Evolutionary conservation across 352 stramenopile genomes (phyloP), one percentile per base, ranked within the genome.

Genomic region (Phytophthora pini): DNA sequence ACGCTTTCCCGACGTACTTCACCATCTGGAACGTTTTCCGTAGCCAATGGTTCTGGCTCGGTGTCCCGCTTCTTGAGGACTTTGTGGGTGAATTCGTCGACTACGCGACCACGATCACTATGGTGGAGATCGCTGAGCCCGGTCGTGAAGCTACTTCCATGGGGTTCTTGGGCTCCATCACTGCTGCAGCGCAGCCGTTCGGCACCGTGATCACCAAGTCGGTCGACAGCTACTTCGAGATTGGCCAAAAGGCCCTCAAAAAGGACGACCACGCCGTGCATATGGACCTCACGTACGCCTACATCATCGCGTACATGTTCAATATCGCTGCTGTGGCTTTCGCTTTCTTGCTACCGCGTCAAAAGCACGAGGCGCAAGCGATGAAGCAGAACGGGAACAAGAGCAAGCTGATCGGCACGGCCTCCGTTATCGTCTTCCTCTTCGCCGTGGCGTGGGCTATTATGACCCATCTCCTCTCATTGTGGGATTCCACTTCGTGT

Each of bases 41-140:
- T 36, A 79, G 67, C 36, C 75, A 83, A 47, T 83, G 75, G 71
- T 76, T 83, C 53, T 82, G 63, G 66, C 61, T 78, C 12, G 74
- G 74, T 50, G 53, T 78, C 20, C 66, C 74, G 20, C 53, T 83
- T 52, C 65, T 78, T 22, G 62, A 84, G 36, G 58, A 74, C 29
- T 61, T 84, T 13, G 61, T 74, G n/a, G 64, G 56, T 8, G 58
- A 77, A n/a, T 72, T 74, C 40, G 65, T 80, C 50, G 59, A 60
- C 56, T 67, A 67, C 51, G 56, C 56, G 5, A 63, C 57, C 1
- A 70, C 59, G 8, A 62, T 77, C 38, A 72, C 70, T 36, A 77
- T 74, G 58, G 57, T 83, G 12, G 72, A 84, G 47, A 63, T 84
- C 41, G 63, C 60, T 26, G 67, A 72, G 7, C 39, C 61, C 12